phyloP scores from a whole-genome alignment of 2,329 filamentous ascomycete genomes.

The Cladosporium phlei region DNA sequence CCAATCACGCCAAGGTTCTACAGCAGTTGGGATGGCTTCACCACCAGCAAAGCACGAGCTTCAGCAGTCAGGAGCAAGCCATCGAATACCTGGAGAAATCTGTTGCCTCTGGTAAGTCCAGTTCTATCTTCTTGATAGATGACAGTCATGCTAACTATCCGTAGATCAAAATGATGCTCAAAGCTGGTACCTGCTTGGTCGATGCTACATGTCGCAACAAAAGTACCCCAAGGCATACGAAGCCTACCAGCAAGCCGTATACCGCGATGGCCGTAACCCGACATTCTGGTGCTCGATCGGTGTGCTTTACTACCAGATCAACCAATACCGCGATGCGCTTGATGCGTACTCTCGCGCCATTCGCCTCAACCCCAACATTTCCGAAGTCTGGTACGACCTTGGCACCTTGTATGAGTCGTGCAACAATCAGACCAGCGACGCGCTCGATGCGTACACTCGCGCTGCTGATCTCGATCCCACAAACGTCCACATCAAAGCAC shows the following conservation, averaged over 20 bases:
- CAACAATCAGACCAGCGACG: slow-evolving; percentile 97
- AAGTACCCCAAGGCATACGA: slow-evolving; percentile 99
- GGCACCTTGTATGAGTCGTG: slow-evolving; percentile 97
- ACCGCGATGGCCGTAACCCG: slow-evolving; percentile 93
- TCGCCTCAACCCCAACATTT: slow-evolving; percentile 94
- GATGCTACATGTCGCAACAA: slow-evolving; percentile 99
- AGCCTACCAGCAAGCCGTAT: slow-evolving; percentile 96
- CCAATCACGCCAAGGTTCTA: slow-evolving; percentile 94
- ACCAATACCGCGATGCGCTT: slow-evolving; percentile 95
- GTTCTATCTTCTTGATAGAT: neutral
- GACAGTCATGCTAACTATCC: slow-evolving; percentile 21
- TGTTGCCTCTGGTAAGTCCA: slow-evolving; percentile 72
- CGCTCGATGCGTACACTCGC: slow-evolving; percentile 89
- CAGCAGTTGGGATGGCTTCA: slow-evolving; percentile 97
- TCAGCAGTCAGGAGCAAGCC: slow-evolving; percentile 87
- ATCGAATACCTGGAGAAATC: slow-evolving; percentile 98
- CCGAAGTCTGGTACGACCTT: slow-evolving; percentile 97
- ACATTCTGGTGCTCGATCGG: slow-evolving; percentile 99
- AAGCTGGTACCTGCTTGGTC: slow-evolving; percentile 95
- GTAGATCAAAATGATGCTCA: slow-evolving; percentile 90
- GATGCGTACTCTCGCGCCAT: slow-evolving; percentile 97
- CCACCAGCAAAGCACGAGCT: slow-evolving; percentile 90
- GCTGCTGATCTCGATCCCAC: slow-evolving; percentile 88
- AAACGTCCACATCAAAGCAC: slow-evolving; percentile 94
- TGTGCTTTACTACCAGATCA: slow-evolving; percentile 98